Percentiles rank a stretch among this genome's conserved stretches.
Conservation (phyloP, 108 stramenopile genomes). For the Mediolabrus comicus region DNA sequence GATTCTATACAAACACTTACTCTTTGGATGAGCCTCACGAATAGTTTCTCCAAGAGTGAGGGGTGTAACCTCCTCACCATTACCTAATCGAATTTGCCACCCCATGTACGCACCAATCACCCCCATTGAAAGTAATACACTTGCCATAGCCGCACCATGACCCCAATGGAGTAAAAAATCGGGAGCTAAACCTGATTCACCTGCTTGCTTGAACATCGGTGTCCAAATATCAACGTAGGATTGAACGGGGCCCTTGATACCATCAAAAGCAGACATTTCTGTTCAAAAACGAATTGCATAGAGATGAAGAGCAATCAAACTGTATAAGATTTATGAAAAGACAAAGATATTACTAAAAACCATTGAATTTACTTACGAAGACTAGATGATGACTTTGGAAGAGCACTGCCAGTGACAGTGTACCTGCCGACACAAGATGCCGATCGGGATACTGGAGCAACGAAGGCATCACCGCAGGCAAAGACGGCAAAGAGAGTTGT, state of each 20-base stretch:
- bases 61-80: conserved; percentile 43
- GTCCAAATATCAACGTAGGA: conserved; percentile 46
- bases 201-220: conserved; percentile 40
- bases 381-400: conserved; percentile 9
- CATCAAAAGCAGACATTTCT: conserved; percentile 36
- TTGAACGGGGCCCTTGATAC: conserved; percentile 41
- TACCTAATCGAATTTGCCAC: conserved; percentile 52
- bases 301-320: not conserved
- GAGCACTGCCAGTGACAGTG: not conserved
- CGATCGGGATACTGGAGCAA: conserved; percentile 7
- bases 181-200: conserved; percentile 38
- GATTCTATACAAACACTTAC: conserved; percentile 14
- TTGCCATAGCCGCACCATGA: conserved; percentile 47
- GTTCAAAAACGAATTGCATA: too few species aligned
- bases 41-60: conserved; percentile 56
- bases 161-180: conserved; percentile 51
- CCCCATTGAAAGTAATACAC: conserved; percentile 47
- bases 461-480: conserved; percentile 13
- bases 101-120: conserved; percentile 51
- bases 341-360: not conserved
- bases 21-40: conserved; percentile 53
- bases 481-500: conserved; percentile 4
- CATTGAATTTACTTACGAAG: conserved; percentile 7
- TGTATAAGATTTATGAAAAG: not conserved
- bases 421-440: not conserved